These are phyloP conservation scores for Apium graveolens DNA, from an alignment of 129 eudicot genomes.

Conservation along the genomic window DNA sequence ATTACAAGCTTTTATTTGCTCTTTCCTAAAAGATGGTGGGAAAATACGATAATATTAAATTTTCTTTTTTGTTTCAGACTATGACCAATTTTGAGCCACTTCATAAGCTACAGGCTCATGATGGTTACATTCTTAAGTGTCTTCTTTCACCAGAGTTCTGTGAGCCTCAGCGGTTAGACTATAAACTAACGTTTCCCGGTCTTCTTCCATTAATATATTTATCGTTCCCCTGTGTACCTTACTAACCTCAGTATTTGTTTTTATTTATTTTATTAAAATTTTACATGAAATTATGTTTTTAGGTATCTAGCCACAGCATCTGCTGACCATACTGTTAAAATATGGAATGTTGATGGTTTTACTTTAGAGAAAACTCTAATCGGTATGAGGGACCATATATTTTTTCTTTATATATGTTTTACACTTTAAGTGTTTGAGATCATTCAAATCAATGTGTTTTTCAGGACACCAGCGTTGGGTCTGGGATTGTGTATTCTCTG, in stretches of 20 bases:
- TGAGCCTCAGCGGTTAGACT: conserved; percentile 71
- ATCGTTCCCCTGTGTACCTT: neutral
- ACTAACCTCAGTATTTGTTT: neutral
- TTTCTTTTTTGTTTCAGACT: conserved; percentile 49
- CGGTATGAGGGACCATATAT: conserved; percentile 34
- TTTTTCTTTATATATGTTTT: neutral
- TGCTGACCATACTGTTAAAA: conserved; percentile 85
- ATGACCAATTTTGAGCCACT: conserved; percentile 99
- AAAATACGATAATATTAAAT: neutral
- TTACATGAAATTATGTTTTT: neutral
- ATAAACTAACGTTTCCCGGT: neutral
- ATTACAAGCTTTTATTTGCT: neutral
- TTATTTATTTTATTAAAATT: neutral
- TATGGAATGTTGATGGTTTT: conserved; percentile 97
- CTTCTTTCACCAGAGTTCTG: conserved; percentile 94
- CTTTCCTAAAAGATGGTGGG: neutral
- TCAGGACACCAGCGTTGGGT: conserved; percentile 98
- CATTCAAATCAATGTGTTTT: conserved; percentile 6
- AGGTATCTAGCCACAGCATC: conserved; percentile 98
- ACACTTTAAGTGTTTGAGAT: neutral
- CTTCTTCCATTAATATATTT: neutral
- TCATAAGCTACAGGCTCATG: conserved; percentile 92
- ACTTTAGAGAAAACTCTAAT: conserved; percentile 77
- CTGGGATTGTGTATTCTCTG: conserved; percentile 98
- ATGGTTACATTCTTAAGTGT: conserved; percentile 92